Evolutionary conservation across 805 yeast genomes (phyloP).

Genomic region (Wilhelminamyces savonicus): DNA sequence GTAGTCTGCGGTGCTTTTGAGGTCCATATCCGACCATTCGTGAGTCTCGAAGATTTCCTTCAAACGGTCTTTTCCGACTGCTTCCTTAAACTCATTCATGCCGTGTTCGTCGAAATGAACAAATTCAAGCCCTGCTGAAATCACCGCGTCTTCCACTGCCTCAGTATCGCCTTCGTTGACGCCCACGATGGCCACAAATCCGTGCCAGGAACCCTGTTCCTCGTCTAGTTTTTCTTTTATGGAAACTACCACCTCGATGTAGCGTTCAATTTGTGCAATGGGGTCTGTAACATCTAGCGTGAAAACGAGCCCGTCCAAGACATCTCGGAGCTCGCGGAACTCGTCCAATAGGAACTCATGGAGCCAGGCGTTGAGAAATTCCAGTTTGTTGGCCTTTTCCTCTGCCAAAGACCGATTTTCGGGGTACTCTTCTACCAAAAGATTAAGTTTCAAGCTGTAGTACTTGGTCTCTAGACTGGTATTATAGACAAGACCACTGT

Average conservation of each 20-base stretch:
- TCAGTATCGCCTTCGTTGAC: slow-evolving; percentile 4
- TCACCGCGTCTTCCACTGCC: slow-evolving; percentile 33
- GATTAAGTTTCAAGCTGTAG: slow-evolving; percentile 19
- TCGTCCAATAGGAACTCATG: slow-evolving; percentile 33
- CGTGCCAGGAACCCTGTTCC: slow-evolving; percentile 10
- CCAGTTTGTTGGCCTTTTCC: slow-evolving; percentile 5
- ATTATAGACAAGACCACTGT: slow-evolving; percentile 26
- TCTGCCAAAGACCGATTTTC: slow-evolving; percentile 10
- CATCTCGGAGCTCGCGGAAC: slow-evolving; percentile 38
- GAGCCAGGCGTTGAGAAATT: slow-evolving; percentile 28
- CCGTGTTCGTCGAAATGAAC: slow-evolving; percentile 27
- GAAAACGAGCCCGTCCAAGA: slow-evolving; percentile 39
- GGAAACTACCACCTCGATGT: no score
- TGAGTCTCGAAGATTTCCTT: slow-evolving; percentile 43
- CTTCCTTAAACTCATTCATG: slow-evolving; percentile 37
- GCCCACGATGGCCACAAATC: slow-evolving; percentile 32
- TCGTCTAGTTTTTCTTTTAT: background rate
- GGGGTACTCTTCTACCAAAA: slow-evolving; percentile 34
- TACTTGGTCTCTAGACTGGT: slow-evolving; percentile 24
- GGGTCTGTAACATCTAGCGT: no score
- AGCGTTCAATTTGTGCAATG: slow-evolving; percentile 9
- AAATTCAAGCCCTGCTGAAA: slow-evolving; percentile 38
- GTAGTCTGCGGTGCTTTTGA: no score
- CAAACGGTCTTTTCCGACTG: slow-evolving; percentile 36
- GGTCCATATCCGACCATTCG: slow-evolving; percentile 42